Percentiles rank a stretch among this genome's conserved stretches.
Conservation (phyloP, 2,329 filamentous ascomycete genomes). For the Meredithiella fracta region DNA sequence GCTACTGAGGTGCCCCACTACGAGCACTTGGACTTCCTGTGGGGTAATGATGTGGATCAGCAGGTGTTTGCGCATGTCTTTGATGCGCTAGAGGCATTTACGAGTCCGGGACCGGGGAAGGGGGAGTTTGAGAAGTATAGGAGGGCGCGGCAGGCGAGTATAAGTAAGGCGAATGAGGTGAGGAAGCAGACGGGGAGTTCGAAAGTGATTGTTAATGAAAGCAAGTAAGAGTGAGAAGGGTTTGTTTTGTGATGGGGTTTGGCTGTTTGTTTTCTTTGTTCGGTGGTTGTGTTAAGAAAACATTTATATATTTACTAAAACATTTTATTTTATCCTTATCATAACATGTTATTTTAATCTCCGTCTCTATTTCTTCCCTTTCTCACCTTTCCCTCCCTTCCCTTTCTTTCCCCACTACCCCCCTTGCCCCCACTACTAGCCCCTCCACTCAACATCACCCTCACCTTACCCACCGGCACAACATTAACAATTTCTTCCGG, state of each 20-base stretch:
- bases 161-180: constrained; percentile 18
- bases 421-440: constrained; percentile 24
- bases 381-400: constrained; percentile 23
- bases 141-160: constrained; percentile 32
- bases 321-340: background rate
- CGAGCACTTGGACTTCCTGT: constrained; percentile 92
- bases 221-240: background rate
- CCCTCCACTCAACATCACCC: constrained; percentile 57
- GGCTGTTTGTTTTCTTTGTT: background rate
- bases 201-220: background rate
- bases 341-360: background rate
- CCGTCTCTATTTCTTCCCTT: constrained; percentile 26
- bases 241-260: background rate
- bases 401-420: constrained; percentile 18
- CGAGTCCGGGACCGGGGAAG: constrained; percentile 32
- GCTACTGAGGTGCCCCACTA: constrained; percentile 82
- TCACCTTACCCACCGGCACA: constrained; percentile 64
- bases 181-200: background rate
- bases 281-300: background rate
- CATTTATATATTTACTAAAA: background rate
- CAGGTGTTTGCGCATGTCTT: constrained; percentile 87
- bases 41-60: constrained; percentile 69
- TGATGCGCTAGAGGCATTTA: constrained; percentile 64
- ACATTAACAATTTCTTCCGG: constrained; percentile 67
- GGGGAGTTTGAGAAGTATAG: constrained; percentile 45